Evolutionary conservation across 805 yeast species (phyloP).

Genomic region (Groenewaldozyma salmanticensis): DNA sequence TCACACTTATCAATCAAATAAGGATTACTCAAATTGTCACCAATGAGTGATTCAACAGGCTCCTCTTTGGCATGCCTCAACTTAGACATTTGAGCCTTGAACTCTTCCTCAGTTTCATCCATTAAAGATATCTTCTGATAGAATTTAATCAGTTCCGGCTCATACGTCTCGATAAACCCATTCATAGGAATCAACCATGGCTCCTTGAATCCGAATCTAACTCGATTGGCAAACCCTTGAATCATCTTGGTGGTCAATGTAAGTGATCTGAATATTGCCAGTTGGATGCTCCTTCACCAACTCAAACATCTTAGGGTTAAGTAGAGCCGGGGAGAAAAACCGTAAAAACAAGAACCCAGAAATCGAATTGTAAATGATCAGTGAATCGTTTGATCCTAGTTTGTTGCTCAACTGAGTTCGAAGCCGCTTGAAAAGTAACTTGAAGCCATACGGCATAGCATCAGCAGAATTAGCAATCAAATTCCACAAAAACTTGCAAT

Average conservation of each 20-base stretch:
- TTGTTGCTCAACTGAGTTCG: constrained; percentile 36
- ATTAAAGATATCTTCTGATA: constrained; percentile 51
- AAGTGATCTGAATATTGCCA: constrained; percentile 66
- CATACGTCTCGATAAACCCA: constrained; percentile 49
- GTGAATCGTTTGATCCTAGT: constrained; percentile 11
- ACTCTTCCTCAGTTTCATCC: constrained; percentile 3
- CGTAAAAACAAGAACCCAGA: constrained; percentile 78
- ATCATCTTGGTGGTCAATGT: constrained; percentile 69
- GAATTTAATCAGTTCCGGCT: constrained; percentile 53
- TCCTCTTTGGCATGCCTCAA: constrained; percentile 19
- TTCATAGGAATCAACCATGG: constrained; percentile 70
- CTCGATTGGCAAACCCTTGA: constrained; percentile 69
- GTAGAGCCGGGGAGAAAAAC: constrained; percentile 81
- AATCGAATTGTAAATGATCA: constrained; percentile 53
- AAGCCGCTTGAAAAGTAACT: constrained; percentile 51
- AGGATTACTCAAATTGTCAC: constrained; percentile 25
- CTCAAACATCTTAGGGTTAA: constrained; percentile 80
- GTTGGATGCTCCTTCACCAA: constrained; percentile 62
- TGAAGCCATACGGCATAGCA: constrained; percentile 63
- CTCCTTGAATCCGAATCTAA: constrained; percentile 71
- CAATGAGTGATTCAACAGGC: constrained; percentile 19
- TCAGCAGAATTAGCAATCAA: constrained; percentile 55
- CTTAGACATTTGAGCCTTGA: neutral
- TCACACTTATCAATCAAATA: constrained; percentile 28
- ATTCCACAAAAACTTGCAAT: constrained; percentile 55